Evolutionary conservation across 805 yeast genomes (phyloP).

Genomic region (Kodamaea jinghongensis): DNA sequence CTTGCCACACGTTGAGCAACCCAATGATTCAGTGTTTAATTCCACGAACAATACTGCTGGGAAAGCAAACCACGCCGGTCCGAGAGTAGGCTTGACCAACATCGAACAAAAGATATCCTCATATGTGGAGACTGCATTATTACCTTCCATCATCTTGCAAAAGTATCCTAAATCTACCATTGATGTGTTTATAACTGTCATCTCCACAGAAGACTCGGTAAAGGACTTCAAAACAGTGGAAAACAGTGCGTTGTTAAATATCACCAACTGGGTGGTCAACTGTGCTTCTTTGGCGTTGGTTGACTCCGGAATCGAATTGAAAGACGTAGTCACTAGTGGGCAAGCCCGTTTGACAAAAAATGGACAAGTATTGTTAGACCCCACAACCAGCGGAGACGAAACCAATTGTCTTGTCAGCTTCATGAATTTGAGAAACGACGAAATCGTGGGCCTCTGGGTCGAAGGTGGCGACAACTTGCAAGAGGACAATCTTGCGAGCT

Average conservation of each 20-base stretch:
- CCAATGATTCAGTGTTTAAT: slow-evolving; percentile 29
- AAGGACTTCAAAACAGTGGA: slow-evolving; percentile 13
- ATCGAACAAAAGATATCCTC: slow-evolving; percentile 50
- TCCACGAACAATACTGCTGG: slow-evolving; percentile 13
- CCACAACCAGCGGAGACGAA: slow-evolving; percentile 9
- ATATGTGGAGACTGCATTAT: slow-evolving; percentile 49
- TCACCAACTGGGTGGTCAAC: slow-evolving; percentile 54
- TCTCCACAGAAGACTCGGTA: slow-evolving; percentile 39
- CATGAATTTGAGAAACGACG: slow-evolving; percentile 52
- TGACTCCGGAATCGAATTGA: slow-evolving; percentile 79
- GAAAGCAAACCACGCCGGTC: slow-evolving; percentile 13
- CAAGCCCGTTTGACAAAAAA: slow-evolving; percentile 27
- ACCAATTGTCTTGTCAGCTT: slow-evolving; percentile 47
- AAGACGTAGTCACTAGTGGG: slow-evolving; percentile 73
- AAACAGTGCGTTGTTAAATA: slow-evolving; percentile 32
- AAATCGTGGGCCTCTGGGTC: slow-evolving; percentile 59
- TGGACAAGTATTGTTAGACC: slow-evolving; percentile 19
- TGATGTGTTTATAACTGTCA: slow-evolving; percentile 68
- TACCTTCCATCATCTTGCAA: slow-evolving; percentile 54
- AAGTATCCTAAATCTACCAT: slow-evolving; percentile 90
- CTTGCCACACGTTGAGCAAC: slow-evolving; percentile 48
- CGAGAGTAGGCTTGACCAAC: slow-evolving; percentile 31
- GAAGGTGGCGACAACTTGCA: slow-evolving; percentile 30
- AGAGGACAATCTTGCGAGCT: slow-evolving; percentile 19
- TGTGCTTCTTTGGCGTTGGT: slow-evolving; percentile 71